Conservation (phyloP, 106 monocot genomes). For the Narthecium ossifragum region DNA sequence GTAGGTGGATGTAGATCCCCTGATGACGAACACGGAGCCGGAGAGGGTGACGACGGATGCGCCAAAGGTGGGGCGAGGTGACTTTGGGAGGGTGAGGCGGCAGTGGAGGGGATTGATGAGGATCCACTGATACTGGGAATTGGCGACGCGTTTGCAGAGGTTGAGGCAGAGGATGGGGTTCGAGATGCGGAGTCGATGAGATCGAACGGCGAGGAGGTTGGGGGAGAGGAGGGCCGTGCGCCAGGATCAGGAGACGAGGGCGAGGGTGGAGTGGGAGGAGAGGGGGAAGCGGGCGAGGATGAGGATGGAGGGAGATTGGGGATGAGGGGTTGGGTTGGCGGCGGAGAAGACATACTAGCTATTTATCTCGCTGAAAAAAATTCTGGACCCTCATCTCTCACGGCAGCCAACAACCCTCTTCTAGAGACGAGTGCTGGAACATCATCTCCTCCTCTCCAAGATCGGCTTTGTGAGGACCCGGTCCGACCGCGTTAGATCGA, state of each 20-base stretch:
- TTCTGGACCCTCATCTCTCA: too few species aligned
- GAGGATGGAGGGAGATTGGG: constrained; percentile 46
- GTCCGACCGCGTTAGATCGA: too few species aligned
- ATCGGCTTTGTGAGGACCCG: too few species aligned
- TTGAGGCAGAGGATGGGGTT: constrained; percentile 32
- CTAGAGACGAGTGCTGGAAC: too few species aligned
- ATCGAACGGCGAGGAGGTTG: constrained; percentile 31
- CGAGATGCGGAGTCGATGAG: constrained; percentile 8
- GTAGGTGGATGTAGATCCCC: constrained; percentile 62
- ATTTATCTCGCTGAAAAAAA: too few species aligned
- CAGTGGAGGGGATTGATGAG: constrained; percentile 24
- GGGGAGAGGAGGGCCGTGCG: constrained; percentile 38
- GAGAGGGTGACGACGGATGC: constrained; percentile 22
- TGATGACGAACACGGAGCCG: constrained; percentile 37
- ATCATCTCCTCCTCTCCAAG: too few species aligned
- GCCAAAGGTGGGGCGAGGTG: constrained; percentile 16
- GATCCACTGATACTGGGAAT: constrained; percentile 25
- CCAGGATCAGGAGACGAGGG: constrained; percentile 59
- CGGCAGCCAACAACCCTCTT: too few species aligned
- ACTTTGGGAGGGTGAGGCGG: constrained; percentile 21
- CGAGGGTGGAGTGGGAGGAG: constrained; percentile 34
- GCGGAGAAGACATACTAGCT: background rate
- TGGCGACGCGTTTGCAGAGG: constrained; percentile 14
- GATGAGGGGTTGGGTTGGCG: constrained; percentile 28
- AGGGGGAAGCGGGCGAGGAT: constrained; percentile 57